Evolutionary conservation across 305 asterid genomes (phyloP), one percentile per base, ranked within the genome.

Genomic region (Fraxinus sp.): DNA sequence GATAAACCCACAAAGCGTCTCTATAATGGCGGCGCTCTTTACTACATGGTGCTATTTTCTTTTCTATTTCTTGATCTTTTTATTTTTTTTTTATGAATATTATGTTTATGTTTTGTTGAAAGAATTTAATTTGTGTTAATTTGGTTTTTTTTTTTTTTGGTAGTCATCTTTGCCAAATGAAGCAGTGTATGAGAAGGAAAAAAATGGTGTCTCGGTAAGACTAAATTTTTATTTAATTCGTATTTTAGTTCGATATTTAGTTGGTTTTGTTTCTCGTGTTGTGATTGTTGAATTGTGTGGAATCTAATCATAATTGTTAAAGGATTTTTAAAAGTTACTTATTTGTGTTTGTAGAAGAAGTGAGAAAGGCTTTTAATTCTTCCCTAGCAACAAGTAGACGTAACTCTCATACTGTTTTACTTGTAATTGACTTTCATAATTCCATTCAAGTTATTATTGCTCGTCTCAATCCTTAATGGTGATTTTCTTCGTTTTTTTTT

Each of bases 131-230:
- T 13, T 55, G n/a, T 22, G 6, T 76, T 28, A 6, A 13, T 49
- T 1, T 37, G 52, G 59, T 7, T 32, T 49, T 76, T 1, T 59
- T 59, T 57, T 57, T 18, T 16, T 1, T 82, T 3, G 9, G 82
- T 86, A 93, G 98, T 92, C 97, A 5, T 93, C 98, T 77, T 86
- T 91, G 88, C 89, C 97, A 3, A 84, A 83, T 80, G 92, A 90
- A 88, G 96, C 97, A 28, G 91, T 90, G 36, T 91, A 88, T 76
- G 96, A 94, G 84, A 92, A 91, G 88, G 97, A 92, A 33, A 91
- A 84, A 77, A 78, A 88, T 78, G 92, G 91, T 7, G 94, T 92
- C 41, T 7, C 90, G 66, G 98, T 92, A 89, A 91, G 92, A 86
- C 46, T 28, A 44, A 49, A 13, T 49, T 49, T 49, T 46, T 49